Conservation (phyloP, 2,329 filamentous ascomycete species). For the Sclerotinia minor region DNA sequence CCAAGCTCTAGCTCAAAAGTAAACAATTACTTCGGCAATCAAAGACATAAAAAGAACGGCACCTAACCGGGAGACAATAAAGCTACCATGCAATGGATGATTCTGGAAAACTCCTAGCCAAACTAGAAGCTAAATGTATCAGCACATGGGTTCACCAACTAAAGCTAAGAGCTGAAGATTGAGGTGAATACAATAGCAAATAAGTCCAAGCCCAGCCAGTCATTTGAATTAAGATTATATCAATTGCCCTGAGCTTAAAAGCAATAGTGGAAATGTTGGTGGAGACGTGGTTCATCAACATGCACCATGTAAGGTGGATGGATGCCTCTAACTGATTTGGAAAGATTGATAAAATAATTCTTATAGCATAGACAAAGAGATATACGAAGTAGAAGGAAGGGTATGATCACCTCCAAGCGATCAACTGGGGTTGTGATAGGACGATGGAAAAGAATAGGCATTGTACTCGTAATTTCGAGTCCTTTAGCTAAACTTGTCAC, state of each 20-base stretch:
- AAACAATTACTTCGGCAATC: background rate
- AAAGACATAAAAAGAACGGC: background rate
- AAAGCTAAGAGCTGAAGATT: background rate
- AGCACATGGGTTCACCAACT: background rate
- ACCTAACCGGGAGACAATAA: background rate
- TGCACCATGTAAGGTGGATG: background rate
- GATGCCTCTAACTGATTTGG: background rate
- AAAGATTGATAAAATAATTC: background rate
- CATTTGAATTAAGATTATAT: constrained; percentile 1
- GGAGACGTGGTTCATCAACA: background rate
- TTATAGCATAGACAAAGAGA: background rate
- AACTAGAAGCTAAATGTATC: background rate
- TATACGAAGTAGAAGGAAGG: background rate
- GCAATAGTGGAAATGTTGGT: background rate
- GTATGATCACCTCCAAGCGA: background rate
- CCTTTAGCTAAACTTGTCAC: background rate
- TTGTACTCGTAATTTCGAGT: background rate
- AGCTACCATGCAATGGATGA: background rate
- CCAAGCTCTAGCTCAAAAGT: too few relatives aligned
- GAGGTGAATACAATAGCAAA: background rate
- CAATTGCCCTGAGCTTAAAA: constrained; percentile 1
- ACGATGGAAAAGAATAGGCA: background rate
- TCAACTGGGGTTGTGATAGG: background rate
- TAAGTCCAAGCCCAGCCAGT: background rate
- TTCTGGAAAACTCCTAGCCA: background rate